Evolutionary conservation across 306 rosid genomes (phyloP), one percentile per base, ranked within the genome.

Genomic region (Inga leiocalycina): DNA sequence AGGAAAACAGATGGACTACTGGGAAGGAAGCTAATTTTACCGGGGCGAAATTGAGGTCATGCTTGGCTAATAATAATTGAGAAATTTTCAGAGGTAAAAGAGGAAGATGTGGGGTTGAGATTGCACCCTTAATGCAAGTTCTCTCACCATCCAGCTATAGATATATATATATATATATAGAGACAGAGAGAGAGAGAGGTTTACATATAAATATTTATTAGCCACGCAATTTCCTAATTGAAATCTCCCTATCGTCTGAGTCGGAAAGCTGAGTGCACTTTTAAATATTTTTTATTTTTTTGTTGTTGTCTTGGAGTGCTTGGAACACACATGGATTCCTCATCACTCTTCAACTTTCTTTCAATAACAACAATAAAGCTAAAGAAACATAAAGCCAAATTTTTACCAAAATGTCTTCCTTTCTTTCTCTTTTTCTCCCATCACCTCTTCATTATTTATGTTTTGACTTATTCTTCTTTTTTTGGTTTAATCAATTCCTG

Each of bases 211-310:
- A 11, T 46, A 2, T 87, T 7, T 89, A 86, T 54, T 84, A 81
- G 88, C 91, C 93, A 91, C 89, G 94, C 91, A 92, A 93, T 91
- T 95, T 92, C 95, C 93, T 85, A 91, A 89, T 91, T 92, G 98
- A 92, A 90, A 88, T 80, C 94, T 14, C 80, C 94, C 92, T 92
- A 91, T 91, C 92, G 20, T 51, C 20, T 16, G 57, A 51, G n/a
- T 51, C 20, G 8, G 5, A 51, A 51, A 51, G 98, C 91, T 79
- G 82, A 73, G 80, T 89, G 87, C 90, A 89, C 96, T 91, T 49
- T 93, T 89, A 5, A 6, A 39, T 88, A 37, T 80, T 78, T 80
- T 96, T 39, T 39, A 39, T 0, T 39, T 39, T 39, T 6, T 46
- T 87, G 91, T 96, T 87, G 91, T 96, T 96, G 98, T 96, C 94